A percentile compares a stretch with the other conserved stretches of the same genome.
These are phyloP conservation scores for Penicillium brasilianum DNA, from an alignment of 2,329 filamentous ascomycete genomes.

Conservation along the genomic window DNA sequence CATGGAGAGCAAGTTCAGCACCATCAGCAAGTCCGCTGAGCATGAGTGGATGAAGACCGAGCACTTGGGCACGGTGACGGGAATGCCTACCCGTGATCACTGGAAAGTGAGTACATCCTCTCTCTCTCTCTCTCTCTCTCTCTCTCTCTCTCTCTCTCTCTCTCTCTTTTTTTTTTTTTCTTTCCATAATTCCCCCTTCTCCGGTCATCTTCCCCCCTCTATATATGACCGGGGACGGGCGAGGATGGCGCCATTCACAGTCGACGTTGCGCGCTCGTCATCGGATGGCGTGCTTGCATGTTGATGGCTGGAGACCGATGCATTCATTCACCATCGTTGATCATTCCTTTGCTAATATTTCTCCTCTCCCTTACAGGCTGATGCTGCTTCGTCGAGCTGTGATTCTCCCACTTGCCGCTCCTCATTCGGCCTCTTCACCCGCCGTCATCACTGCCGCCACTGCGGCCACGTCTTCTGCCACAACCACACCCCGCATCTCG, in stretches of 20 bases:
- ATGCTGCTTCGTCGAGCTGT: constrained; percentile 62
- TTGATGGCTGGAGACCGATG: neutral
- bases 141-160: neutral
- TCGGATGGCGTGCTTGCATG: constrained; percentile 36
- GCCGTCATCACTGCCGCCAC: constrained; percentile 70
- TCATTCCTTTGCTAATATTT: constrained; percentile 23
- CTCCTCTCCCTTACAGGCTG: constrained; percentile 51
- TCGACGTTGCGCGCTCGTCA: constrained; percentile 33
- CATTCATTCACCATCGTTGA: neutral
- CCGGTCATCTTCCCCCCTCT: constrained; percentile 12
- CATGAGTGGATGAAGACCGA: constrained; percentile 59
- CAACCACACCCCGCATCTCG: constrained; percentile 60
- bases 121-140: constrained; percentile 2
- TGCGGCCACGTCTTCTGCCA: constrained; percentile 70
- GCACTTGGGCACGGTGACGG: constrained; percentile 61
- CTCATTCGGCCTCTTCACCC: constrained; percentile 65
- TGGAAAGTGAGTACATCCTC: constrained; percentile 63
- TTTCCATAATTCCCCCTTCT: neutral
- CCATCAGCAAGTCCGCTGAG: constrained; percentile 55
- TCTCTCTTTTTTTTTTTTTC: neutral
- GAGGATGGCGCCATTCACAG: constrained; percentile 27
- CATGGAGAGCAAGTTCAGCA: constrained; percentile 47
- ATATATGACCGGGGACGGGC: constrained; percentile 25
- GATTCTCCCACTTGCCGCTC: constrained; percentile 63
- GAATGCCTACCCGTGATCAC: constrained; percentile 65